Evolutionary conservation across 352 stramenopile genomes (phyloP).

Genomic region (Phytophthora kernoviae): DNA sequence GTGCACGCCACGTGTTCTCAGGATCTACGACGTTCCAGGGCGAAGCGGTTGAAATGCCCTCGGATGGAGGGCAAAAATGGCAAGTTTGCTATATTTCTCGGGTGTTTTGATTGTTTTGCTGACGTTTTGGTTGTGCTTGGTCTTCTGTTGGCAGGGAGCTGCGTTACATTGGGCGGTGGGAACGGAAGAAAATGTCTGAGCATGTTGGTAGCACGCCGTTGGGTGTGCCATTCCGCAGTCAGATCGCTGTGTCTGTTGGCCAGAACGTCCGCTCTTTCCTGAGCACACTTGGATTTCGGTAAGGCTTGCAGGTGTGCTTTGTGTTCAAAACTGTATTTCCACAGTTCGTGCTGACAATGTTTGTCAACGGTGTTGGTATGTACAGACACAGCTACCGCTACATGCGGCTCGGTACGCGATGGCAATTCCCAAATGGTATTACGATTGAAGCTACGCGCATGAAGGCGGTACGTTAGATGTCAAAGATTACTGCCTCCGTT

Average conservation of each 20-base stretch:
- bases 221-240: conserved; percentile 80
- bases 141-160: conserved; percentile 57
- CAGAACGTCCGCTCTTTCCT: conserved; percentile 84
- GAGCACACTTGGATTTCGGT: conserved; percentile 80
- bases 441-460: conserved; percentile 86
- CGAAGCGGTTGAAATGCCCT: conserved; percentile 74
- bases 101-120: conserved; percentile 8
- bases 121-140: not conserved
- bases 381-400: conserved; percentile 82
- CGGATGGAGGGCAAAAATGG: conserved; percentile 84
- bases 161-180: conserved; percentile 84
- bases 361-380: not conserved
- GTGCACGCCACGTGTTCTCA: conserved; percentile 81
- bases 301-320: conserved; percentile 6
- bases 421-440: conserved; percentile 84
- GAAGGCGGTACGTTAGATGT: conserved; percentile 63
- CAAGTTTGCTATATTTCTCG: conserved; percentile 13
- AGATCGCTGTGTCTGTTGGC: conserved; percentile 82
- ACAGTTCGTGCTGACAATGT: conserved; percentile 4
- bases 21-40: conserved; percentile 83
- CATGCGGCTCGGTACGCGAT: conserved; percentile 82
- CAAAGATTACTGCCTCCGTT: too few relatives aligned
- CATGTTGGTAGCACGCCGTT: conserved; percentile 62
- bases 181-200: conserved; percentile 88
- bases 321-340: not conserved